Base-by-base conservation (phyloP, 192 early-diverging fungal genomes). In the Coemansia sp. region DNA sequence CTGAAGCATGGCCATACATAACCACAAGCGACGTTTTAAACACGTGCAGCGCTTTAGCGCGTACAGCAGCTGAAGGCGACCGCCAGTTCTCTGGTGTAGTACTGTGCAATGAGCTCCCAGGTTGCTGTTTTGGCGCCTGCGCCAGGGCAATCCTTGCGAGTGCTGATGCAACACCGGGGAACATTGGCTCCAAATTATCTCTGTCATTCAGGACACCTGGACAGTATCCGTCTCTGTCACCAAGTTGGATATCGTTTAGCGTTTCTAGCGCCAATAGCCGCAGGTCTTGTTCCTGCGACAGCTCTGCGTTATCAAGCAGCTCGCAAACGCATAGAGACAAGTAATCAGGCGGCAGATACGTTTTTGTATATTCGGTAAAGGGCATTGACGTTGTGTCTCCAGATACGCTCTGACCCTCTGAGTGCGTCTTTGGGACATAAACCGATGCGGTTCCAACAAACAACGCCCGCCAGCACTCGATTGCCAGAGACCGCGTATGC, bases 221-320 rank as follows among this genome's bases (percentile, higher is more conserved):
- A 13, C 48, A 26, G 25, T 51, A 51, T 8, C 25, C 48, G 13
- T 51, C 23, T 7, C 12, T 51, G 21, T 26, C 48, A 0, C 25
- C 25, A 0, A 48, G 46, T 43, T 62, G 23, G 2, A 67, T 35
- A 3, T 68, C 67, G 9, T 25, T 3, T 34, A 79, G 45, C 7
- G 68, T 55, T 5, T 71, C 71, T 13, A 79, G 39, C 9, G 77
- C 77, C 16, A 37, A 18, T 5, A 37, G 4, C 2, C 72, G 46
- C 0, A 80, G 51, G 2, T 37, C 35, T 37, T 59, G 63, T 25
- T 71, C 63, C 12, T 58, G 68, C 1, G 72, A 55, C 15, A 45
- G 7, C 59, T 80, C 77, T 1, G 72, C 68, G 31, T 63, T 80
- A 37, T 80, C 72, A 5, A 80, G 51, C 46, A 80, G 34, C n/a